Percentiles rank a stretch among this genome's conserved stretches.
phyloP scores from a whole-genome alignment of 2,329 filamentous ascomycete species.

The Fusarium anthophilum region DNA sequence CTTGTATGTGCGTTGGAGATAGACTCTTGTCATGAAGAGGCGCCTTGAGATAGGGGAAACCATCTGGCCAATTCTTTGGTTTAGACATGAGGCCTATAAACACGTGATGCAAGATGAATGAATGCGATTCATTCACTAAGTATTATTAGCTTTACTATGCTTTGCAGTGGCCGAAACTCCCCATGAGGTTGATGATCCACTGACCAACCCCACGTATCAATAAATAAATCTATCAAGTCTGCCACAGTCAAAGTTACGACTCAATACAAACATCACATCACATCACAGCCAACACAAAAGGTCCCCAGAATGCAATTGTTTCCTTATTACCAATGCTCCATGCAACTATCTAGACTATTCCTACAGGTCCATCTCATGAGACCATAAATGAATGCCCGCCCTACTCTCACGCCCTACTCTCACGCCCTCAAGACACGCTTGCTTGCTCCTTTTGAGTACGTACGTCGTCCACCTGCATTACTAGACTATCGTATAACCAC shows the following conservation, averaged over 20 bases:
- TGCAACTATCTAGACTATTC: constrained; percentile 39
- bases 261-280: background rate
- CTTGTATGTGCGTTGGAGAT: constrained; percentile 51
- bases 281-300: background rate
- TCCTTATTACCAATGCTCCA: constrained; percentile 7
- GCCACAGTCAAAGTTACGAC: background rate
- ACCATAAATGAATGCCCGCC: constrained; percentile 11
- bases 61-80: constrained; percentile 68
- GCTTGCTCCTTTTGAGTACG: constrained; percentile 7
- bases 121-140: background rate
- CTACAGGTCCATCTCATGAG: constrained; percentile 36
- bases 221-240: background rate
- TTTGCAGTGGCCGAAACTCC: background rate
- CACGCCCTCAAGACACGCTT: constrained; percentile 3
- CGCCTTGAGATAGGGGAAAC: constrained; percentile 61
- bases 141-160: background rate
- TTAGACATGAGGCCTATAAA: constrained; percentile 42
- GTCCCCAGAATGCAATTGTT: background rate
- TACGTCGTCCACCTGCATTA: constrained; percentile 13
- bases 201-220: background rate
- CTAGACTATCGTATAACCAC: constrained; percentile 32
- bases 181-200: background rate
- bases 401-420: constrained; percentile 1
- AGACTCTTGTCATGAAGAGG: constrained; percentile 60
- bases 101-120: background rate